phyloP scores from a whole-genome alignment of 2,329 filamentous ascomycete genomes.

The Coniella vitis region DNA sequence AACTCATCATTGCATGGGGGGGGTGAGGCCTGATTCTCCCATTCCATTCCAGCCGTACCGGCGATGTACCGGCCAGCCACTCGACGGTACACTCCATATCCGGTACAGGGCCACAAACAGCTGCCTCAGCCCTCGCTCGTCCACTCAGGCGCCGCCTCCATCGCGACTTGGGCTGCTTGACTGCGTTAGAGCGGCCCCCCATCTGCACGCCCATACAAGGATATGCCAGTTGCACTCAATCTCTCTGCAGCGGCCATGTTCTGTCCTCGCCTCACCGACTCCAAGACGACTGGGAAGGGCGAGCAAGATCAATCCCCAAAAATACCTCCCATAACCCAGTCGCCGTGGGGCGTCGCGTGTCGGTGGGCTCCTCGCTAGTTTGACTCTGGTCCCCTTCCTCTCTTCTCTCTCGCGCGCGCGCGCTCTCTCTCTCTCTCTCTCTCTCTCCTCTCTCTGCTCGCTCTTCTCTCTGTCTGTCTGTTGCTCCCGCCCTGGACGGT shows the following conservation, averaged over 20 bases:
- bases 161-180: slow-evolving; percentile 13
- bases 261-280: slow-evolving; percentile 34
- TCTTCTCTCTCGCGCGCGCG: background rate
- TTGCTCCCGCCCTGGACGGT: too few relatives aligned
- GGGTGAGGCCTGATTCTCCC: slow-evolving; percentile 34
- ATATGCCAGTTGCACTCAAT: slow-evolving; percentile 26
- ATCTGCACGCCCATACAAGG: slow-evolving; percentile 27
- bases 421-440: background rate
- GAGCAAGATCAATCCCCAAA: background rate
- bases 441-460: background rate
- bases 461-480: background rate
- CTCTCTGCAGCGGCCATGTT: slow-evolving; percentile 38
- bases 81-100: background rate
- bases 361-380: background rate
- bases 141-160: slow-evolving; percentile 21
- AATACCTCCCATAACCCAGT: slow-evolving; percentile 1
- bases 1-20: slow-evolving; percentile 72
- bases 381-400: too few relatives aligned
- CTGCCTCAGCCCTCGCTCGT: slow-evolving; percentile 10
- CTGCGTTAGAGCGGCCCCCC: slow-evolving; percentile 21
- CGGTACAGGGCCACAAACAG: background rate
- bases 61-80: background rate
- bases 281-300: slow-evolving; percentile 19
- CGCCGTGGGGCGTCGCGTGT: background rate
- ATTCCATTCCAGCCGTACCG: slow-evolving; percentile 25